Evolutionary conservation across 176 grass and related monocot genomes (phyloP).

Genomic region (Cocos nucifera): DNA sequence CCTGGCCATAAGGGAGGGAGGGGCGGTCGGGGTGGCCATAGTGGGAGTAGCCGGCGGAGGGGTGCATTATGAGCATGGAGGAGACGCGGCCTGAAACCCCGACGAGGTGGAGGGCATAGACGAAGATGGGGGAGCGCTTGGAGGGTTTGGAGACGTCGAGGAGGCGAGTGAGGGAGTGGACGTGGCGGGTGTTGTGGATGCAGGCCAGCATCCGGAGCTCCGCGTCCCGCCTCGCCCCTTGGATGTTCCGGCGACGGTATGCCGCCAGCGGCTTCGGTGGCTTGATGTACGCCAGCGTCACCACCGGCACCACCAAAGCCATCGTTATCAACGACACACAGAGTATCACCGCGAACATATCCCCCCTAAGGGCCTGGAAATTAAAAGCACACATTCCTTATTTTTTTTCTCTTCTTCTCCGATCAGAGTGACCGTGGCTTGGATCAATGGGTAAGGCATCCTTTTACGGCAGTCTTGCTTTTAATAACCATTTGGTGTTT

Average conservation of each 20-base stretch:
- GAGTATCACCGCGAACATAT: conserved; percentile 10
- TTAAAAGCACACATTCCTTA: background rate
- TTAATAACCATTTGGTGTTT: too few relatives aligned
- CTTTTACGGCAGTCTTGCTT: too few relatives aligned
- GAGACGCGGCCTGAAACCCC: too few relatives aligned
- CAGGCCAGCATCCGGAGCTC: conserved; percentile 40
- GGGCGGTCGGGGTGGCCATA: too few relatives aligned
- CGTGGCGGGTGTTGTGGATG: conserved; percentile 30
- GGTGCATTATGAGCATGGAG: too few relatives aligned
- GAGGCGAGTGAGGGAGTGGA: conserved; percentile 28
- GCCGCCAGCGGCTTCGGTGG: background rate
- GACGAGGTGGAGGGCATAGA: conserved; percentile 36
- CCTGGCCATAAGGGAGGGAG: too few relatives aligned
- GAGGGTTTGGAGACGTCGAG: conserved; percentile 29
- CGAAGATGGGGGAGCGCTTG: conserved; percentile 26
- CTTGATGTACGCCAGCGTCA: background rate
- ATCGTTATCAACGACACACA: conserved; percentile 10
- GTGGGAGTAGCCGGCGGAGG: too few relatives aligned
- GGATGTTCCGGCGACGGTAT: conserved; percentile 32
- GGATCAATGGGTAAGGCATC: too few relatives aligned
- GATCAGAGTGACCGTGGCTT: too few relatives aligned
- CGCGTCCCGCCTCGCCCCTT: conserved; percentile 9
- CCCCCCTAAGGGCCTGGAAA: conserved; percentile 17
- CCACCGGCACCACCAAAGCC: conserved; percentile 11
- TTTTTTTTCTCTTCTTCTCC: too few relatives aligned